Base-by-base conservation (phyloP, 2,329 filamentous ascomycete genomes). In the Podosphaera aphanis region DNA sequence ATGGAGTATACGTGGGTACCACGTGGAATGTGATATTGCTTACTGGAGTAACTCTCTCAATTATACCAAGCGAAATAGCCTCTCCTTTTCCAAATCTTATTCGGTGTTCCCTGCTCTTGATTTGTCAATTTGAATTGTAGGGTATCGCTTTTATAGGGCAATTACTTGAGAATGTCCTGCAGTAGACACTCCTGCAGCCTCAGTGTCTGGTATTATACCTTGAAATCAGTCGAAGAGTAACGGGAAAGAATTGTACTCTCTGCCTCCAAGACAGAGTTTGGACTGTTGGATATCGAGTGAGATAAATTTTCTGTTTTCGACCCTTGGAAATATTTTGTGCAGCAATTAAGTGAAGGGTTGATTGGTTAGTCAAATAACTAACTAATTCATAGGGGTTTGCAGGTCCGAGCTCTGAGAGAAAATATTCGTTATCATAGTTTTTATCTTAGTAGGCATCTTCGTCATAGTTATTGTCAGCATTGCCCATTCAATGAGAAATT, bases 31-130 rank as follows among this genome's bases (percentile, higher is more conserved):
- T 43, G 23, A 43, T 43, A 16, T 5, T 31, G 3, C 5, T 16
- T 16, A 43, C 20, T 16, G 23, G 40, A 21, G 20, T 40, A 40
- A 15, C 16, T 40, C 20, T 19, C 18, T 40, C 20, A 21, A 40
- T 15, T 23, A 7, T 40, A 29, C 40, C 40, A n/a, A 29, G 11
- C 16, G 40, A 43, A 29, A 31, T 29, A 7, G 23, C 23, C 21
- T 43, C 23, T 15, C 23, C 40, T 43, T 43, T 43, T 29, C 40
- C 40, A 43, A 43, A 43, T 31, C 40, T 29, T 13, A 43, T 43
- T 29, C 19, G 23, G 20, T 41, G 37, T 45, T 44, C 15, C 2
- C 21, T n/a, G 31, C 43, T 27, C 21, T 42, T 7, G 38, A 31
- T 21, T 31, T 42, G 21, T 36, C 27, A 7, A 27, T 16, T 27